Evolutionary conservation across 805 yeast species (phyloP).

Genomic region (Candida gorgasii): DNA sequence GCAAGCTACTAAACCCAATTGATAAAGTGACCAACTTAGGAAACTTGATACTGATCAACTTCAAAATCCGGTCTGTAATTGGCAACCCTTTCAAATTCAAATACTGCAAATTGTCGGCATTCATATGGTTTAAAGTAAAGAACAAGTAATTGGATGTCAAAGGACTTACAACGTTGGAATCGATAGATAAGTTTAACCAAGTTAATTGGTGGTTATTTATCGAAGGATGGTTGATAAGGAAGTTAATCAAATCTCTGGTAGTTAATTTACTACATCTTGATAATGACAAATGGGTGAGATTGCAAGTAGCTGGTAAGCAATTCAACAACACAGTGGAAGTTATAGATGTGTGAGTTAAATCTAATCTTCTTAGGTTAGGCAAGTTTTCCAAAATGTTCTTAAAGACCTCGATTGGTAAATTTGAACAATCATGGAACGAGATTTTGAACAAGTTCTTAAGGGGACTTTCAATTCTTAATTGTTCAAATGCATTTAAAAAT

Average conservation of each 20-base stretch:
- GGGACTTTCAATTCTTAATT: constrained; percentile 32
- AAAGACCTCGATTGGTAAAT: constrained; percentile 60
- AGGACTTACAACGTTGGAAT: constrained; percentile 61
- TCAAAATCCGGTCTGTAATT: constrained; percentile 41
- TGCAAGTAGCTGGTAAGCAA: constrained; percentile 53
- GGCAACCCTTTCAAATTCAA: constrained; percentile 70
- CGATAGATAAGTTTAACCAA: constrained; percentile 69
- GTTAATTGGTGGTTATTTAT: constrained; percentile 47
- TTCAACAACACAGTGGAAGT: constrained; percentile 59
- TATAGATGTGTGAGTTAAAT: constrained; percentile 78
- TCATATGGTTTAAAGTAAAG: constrained; percentile 44
- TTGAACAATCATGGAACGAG: constrained; percentile 88
- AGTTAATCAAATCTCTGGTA: constrained; percentile 68
- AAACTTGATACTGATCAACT: constrained; percentile 40
- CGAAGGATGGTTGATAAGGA: constrained; percentile 72
- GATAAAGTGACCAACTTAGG: constrained; percentile 43
- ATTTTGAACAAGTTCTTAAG: constrained; percentile 40
- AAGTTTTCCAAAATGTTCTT: constrained; percentile 58
- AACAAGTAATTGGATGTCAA: constrained; percentile 51
- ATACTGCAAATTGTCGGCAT: constrained; percentile 46
- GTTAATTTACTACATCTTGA: constrained; percentile 59
- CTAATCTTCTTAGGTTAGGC: constrained; percentile 62
- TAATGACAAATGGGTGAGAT: constrained; percentile 73
- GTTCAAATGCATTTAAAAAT: constrained; percentile 60
- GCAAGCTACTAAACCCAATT: constrained; percentile 39